Evolutionary conservation across 2,329 filamentous ascomycete genomes (phyloP).

Genomic region (Calonectria naviculata): DNA sequence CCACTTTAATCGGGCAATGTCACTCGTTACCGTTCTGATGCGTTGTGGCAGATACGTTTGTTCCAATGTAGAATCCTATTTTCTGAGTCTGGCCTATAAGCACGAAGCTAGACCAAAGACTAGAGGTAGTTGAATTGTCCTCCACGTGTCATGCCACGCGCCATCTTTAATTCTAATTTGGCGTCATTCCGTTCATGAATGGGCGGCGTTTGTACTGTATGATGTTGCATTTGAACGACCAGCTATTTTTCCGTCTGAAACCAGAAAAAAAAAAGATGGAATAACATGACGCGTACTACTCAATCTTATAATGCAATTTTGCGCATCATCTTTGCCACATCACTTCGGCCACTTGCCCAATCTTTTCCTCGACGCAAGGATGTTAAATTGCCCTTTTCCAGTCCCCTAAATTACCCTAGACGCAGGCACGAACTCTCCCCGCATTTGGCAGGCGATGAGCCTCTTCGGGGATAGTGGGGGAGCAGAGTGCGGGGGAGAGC

Average conservation of each 20-base stretch:
- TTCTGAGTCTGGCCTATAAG: too few relatives aligned
- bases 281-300: neutral
- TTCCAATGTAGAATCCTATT: too few relatives aligned
- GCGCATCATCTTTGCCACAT: neutral
- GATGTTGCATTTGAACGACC: neutral
- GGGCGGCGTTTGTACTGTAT: neutral
- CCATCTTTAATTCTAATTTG: neutral
- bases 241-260: neutral
- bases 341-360: neutral
- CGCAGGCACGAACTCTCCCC: neutral
- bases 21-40: too few relatives aligned
- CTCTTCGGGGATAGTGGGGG: slow-evolving; percentile 18
- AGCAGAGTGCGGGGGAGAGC: slow-evolving; percentile 13
- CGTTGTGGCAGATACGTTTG: too few relatives aligned
- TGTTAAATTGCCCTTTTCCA: neutral
- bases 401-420: slow-evolving; percentile 32
- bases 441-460: neutral
- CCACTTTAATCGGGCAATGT: too few relatives aligned
- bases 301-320: neutral
- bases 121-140: too few relatives aligned
- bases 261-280: neutral
- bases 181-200: neutral
- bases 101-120: too few relatives aligned
- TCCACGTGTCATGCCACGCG: too few relatives aligned
- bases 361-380: neutral